Conservation (phyloP, 345 rosid species). For the Physaria fendleri region DNA sequence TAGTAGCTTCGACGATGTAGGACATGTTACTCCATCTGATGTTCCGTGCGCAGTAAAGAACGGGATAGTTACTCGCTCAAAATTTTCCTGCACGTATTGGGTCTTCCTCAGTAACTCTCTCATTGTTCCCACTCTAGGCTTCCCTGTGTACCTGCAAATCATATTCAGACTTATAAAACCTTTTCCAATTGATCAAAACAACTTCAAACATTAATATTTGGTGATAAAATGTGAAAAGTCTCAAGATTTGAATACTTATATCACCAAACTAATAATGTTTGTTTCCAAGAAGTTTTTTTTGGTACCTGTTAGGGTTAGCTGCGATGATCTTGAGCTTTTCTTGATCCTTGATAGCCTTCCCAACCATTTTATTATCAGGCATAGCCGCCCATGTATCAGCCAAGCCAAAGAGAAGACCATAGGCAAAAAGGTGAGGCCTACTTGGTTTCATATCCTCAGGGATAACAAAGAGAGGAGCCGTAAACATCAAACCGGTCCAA, state of each 20-base stretch:
- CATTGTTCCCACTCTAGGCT: conserved; percentile 92
- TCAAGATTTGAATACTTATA: background rate
- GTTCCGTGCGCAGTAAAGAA: conserved; percentile 78
- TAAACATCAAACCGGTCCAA: conserved; percentile 93
- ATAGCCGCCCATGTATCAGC: conserved; percentile 97
- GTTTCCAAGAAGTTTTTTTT: conserved; percentile 45
- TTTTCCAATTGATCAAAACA: background rate
- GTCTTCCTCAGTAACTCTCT: conserved; percentile 73
- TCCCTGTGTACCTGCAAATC: conserved; percentile 55
- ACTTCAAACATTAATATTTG: background rate
- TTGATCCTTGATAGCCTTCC: conserved; percentile 74
- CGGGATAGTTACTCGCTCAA: conserved; percentile 50
- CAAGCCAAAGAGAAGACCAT: conserved; percentile 75
- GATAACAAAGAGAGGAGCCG: conserved; percentile 91
- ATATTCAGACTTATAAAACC: background rate
- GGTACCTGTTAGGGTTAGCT: conserved; percentile 72
- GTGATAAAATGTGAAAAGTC: background rate
- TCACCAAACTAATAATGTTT: background rate
- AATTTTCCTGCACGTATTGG: conserved; percentile 73
- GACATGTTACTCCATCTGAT: conserved; percentile 73
- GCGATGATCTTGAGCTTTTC: conserved; percentile 81
- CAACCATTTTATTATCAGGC: conserved; percentile 86
- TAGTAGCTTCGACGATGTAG: conserved; percentile 60
- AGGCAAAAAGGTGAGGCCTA: conserved; percentile 52
- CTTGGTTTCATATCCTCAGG: conserved; percentile 91